Evolutionary conservation across 2,329 filamentous ascomycete genomes (phyloP).

Genomic region (Falciphora oryzae): DNA sequence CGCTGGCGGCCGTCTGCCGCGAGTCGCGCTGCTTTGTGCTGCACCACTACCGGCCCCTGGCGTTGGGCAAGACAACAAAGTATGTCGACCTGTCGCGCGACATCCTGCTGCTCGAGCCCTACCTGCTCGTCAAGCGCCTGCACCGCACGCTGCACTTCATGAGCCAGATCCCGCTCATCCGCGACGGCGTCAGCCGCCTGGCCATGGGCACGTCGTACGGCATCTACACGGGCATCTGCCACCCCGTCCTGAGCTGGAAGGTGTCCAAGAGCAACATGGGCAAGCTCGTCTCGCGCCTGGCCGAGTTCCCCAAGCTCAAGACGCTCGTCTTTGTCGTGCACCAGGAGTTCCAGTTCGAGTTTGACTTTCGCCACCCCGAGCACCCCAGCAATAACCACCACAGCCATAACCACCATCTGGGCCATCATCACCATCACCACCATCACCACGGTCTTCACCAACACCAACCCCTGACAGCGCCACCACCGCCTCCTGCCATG

Average conservation of each 20-base stretch:
- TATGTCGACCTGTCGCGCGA: constrained; percentile 40
- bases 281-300: constrained; percentile 34
- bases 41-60: constrained; percentile 37
- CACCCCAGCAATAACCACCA: constrained; percentile 15
- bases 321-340: constrained; percentile 40
- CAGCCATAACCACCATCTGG: background rate
- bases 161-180: constrained; percentile 38
- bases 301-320: constrained; percentile 34
- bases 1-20: constrained; percentile 36
- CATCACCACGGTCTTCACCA: background rate
- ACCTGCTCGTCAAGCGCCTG: constrained; percentile 40
- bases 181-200: constrained; percentile 33
- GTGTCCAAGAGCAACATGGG: constrained; percentile 37
- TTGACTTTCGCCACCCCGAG: constrained; percentile 25
- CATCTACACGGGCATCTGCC: constrained; percentile 37
- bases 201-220: constrained; percentile 42
- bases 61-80: constrained; percentile 39
- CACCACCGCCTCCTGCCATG: background rate
- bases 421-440: constrained; percentile 2
- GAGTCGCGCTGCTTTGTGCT: constrained; percentile 38
- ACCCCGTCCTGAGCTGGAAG: constrained; percentile 39
- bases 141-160: constrained; percentile 40
- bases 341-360: constrained; percentile 42
- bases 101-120: constrained; percentile 41
- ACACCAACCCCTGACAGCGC: background rate